Base-by-base conservation (phyloP, 1,284 basidiomycete genomes). In the Boletellus deceptivus region DNA sequence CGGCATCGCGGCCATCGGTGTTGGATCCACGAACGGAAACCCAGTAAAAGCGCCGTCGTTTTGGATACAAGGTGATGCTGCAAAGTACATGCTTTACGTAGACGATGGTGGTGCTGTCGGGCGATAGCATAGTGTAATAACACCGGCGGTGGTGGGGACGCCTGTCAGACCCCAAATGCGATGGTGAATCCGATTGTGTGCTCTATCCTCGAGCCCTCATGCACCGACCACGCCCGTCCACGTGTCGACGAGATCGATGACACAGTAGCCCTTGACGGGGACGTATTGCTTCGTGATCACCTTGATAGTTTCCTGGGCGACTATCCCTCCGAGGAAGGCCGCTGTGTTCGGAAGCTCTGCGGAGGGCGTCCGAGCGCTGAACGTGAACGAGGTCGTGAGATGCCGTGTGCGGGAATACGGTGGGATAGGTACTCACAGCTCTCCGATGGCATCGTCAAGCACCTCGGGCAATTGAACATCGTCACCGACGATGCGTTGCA, bases 301-400 rank as follows among this genome's bases (percentile, higher is more conserved):
- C 78, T 99, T 99, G 80, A 99, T 98, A 7, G 86, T 85, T 70
- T 99, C 97, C 62, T 99, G 97, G n/a, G 93, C 93, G 24, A 95
- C 89, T 17, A 99, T 70, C 0, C 96, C 97, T 14, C 97, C 97
- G 3, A 98, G 72, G 63, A 99, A 84, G 0, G 94, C 94, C 0
- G 97, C 91, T 0, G 89, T 95, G 56, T 93, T 95, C 0, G 96
- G 94, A 1, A 98, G 72, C 59, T 96, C 92, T 1, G 91, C 84
- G 3, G 83, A 87, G 2, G 91, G 93, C 2, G 93, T 81, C 16
- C 95, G 86, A 5, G 77, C 83, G 48, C 89, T 91, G 58, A 37
- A 27, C 40, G 22, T 33, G 36, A 33, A 22, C 17, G 31, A 36
- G 35, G 33, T 34, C 18, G 50, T 50, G 17, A 64, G 50, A 34